phyloP scores from a whole-genome alignment of 78 protist genomes.

The Fonticula alba region DNA sequence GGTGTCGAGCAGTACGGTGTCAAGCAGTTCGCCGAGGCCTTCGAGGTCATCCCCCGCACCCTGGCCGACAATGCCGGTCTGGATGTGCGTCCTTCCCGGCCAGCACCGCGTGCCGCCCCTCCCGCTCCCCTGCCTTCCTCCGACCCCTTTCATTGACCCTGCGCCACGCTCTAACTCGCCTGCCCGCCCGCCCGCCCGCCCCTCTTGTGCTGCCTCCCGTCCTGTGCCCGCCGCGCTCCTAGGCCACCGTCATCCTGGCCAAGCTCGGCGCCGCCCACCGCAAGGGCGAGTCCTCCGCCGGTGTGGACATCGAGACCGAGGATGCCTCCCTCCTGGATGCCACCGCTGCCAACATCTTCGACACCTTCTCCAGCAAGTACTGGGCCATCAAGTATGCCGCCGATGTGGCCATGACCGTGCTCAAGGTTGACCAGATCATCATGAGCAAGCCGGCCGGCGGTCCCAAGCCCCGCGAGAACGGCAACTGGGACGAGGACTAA shows the following conservation, averaged over 20 bases:
- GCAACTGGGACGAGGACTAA: slow-evolving; percentile 9
- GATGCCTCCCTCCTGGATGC: slow-evolving; percentile 14
- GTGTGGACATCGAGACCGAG: slow-evolving; percentile 68
- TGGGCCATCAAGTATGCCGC: slow-evolving; percentile 70
- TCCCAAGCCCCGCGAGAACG: slow-evolving; percentile 47
- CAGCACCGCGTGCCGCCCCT: background rate
- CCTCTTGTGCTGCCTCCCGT: no score
- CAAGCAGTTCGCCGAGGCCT: slow-evolving; percentile 64
- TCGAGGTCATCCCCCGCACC: slow-evolving; percentile 86
- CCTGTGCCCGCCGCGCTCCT: background rate
- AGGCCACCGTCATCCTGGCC: slow-evolving; percentile 44
- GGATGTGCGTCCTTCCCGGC: background rate
- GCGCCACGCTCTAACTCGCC: no score
- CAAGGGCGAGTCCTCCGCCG: slow-evolving; percentile 43
- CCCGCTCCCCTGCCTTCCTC: no score
- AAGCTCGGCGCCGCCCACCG: slow-evolving; percentile 72
- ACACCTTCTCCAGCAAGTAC: slow-evolving; percentile 40
- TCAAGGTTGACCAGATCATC: slow-evolving; percentile 95
- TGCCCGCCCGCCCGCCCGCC: no score
- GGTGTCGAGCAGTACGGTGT: slow-evolving; percentile 89
- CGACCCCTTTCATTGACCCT: no score
- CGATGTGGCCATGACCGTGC: slow-evolving; percentile 87
- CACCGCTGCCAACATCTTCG: slow-evolving; percentile 45
- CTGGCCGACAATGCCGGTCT: slow-evolving; percentile 90
- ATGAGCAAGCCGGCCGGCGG: slow-evolving; percentile 95